phyloP scores from a whole-genome alignment of 2,329 filamentous ascomycete genomes.

The Penicillium aurantiogriseum region DNA sequence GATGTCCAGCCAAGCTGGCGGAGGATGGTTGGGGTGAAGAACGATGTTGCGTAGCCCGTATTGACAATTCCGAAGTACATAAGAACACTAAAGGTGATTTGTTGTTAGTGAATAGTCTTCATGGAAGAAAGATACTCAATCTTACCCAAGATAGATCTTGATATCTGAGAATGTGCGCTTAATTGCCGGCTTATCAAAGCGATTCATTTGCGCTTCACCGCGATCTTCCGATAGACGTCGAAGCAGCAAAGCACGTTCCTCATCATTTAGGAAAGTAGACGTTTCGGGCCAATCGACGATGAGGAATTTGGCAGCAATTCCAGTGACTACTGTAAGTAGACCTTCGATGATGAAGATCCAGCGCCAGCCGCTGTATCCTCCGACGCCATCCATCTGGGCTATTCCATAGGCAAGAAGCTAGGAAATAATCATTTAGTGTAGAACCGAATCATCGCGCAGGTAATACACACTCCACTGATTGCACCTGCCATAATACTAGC shows the following conservation, averaged over 20 bases:
- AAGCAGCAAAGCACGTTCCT: constrained; percentile 47
- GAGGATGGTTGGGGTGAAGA: constrained; percentile 47
- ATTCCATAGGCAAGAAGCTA: constrained; percentile 46
- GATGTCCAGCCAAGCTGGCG: constrained; percentile 56
- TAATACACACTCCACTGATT: constrained; percentile 35
- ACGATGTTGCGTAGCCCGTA: constrained; percentile 46
- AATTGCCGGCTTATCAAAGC: constrained; percentile 49
- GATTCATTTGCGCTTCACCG: constrained; percentile 53
- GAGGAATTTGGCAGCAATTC: constrained; percentile 52
- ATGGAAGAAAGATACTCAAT: not conserved
- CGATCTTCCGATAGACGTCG: constrained; percentile 44
- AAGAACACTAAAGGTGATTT: constrained; percentile 42
- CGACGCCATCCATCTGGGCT: constrained; percentile 41
- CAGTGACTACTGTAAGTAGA: constrained; percentile 47
- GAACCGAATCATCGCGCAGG: not conserved
- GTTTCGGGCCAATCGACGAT: constrained; percentile 47
- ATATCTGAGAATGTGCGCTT: constrained; percentile 48
- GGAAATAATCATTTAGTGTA: not conserved
- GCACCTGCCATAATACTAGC: constrained; percentile 42
- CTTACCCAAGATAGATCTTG: constrained; percentile 41
- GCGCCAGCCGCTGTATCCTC: constrained; percentile 43
- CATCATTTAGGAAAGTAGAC: constrained; percentile 47
- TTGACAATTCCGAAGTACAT: constrained; percentile 63
- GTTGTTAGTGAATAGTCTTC: constrained; percentile 11
- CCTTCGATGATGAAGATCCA: constrained; percentile 55